These are phyloP conservation scores for Carallia pectinifolia DNA, from an alignment of 345 rosid genomes.

Conservation along the genomic window DNA sequence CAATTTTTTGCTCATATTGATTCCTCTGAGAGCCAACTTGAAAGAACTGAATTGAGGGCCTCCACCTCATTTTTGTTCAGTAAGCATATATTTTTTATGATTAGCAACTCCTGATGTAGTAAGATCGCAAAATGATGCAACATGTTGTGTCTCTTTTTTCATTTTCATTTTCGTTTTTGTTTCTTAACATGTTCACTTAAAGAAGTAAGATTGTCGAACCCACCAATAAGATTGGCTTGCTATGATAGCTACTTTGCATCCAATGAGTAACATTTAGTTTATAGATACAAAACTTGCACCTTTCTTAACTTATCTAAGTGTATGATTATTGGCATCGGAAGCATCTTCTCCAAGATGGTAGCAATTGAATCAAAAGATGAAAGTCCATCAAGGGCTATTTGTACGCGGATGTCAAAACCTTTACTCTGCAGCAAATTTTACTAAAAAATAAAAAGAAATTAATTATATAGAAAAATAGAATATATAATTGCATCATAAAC, in stretches of 20 bases:
- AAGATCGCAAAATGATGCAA: background rate
- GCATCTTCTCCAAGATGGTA: slow-evolving; percentile 43
- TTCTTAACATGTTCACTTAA: background rate
- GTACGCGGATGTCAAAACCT: slow-evolving; percentile 51
- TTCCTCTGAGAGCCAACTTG: too few species aligned
- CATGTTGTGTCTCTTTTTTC: too few species aligned
- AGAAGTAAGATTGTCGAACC: background rate
- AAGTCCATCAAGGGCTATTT: slow-evolving; percentile 33
- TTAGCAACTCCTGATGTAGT: background rate
- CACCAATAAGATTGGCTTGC: slow-evolving; percentile 4
- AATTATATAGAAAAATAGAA: background rate
- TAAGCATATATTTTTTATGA: background rate
- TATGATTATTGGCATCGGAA: slow-evolving; percentile 59
- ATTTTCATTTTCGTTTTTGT: too few species aligned
- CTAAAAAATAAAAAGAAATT: slow-evolving; percentile 3
- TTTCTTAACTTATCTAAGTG: slow-evolving; percentile 63
- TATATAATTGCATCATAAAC: background rate
- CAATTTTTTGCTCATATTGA: too few species aligned
- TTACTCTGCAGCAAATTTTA: slow-evolving; percentile 56
- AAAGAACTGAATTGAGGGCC: too few species aligned
- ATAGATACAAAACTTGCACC: background rate
- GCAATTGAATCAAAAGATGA: slow-evolving; percentile 36
- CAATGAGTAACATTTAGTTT: background rate
- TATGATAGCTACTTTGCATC: background rate
- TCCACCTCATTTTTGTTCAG: background rate